phyloP scores from a whole-genome alignment of 345 rosid species.

The Corchorus capsularis region DNA sequence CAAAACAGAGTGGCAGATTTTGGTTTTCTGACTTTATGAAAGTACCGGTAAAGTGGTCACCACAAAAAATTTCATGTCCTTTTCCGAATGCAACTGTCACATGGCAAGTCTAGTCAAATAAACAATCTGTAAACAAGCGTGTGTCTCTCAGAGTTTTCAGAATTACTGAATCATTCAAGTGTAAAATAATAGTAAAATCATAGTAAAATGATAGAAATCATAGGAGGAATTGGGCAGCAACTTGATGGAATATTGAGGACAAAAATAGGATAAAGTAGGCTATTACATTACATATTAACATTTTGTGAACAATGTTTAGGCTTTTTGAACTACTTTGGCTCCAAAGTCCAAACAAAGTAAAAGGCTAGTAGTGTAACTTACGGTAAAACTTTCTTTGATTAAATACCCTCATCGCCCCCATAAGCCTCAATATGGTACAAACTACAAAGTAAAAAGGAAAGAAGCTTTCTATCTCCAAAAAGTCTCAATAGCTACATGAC shows the following conservation, averaged over 20 bases:
- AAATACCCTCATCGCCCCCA: neutral
- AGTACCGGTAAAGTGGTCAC: neutral
- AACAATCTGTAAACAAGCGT: neutral
- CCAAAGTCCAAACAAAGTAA: neutral
- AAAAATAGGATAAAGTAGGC: neutral
- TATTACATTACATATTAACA: too few species aligned
- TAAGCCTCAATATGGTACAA: conserved; percentile 4
- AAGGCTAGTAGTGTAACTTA: neutral
- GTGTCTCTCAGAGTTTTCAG: neutral
- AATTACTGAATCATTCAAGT: neutral
- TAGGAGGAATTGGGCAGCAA: neutral
- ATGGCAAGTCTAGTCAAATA: neutral
- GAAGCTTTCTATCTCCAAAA: conserved; percentile 25
- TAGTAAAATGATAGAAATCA: neutral
- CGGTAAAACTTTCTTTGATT: conserved; percentile 3
- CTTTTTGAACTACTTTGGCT: neutral
- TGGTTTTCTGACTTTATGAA: neutral
- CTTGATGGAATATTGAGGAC: neutral
- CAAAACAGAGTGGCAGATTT: neutral
- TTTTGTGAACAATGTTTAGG: neutral
- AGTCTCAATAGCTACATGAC: conserved; percentile 27
- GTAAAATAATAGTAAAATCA: too few species aligned
- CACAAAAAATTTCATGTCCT: neutral
- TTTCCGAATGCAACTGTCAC: neutral
- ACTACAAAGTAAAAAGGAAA: conserved; percentile 7